A percentile compares a stretch with the other conserved stretches of the same genome.
Evolutionary conservation across 169 alveolate species (phyloP).

Genomic region (Besnoitia besnoiti): DNA sequence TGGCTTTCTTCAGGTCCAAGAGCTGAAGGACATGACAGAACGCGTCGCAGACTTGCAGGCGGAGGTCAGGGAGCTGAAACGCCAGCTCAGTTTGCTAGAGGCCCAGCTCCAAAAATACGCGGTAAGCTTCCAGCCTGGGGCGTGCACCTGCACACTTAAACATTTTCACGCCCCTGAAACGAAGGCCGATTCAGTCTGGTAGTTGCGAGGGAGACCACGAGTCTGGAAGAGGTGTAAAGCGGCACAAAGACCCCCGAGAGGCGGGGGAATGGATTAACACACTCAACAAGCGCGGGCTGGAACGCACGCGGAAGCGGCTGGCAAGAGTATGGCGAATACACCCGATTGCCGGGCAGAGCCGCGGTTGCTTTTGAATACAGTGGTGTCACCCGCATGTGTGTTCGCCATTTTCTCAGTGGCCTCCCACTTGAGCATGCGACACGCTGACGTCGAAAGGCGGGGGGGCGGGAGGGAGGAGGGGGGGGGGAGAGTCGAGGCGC

Average conservation of each 20-base stretch:
- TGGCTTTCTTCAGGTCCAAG: slow-evolving; percentile 47
- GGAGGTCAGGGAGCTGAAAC: slow-evolving; percentile 55
- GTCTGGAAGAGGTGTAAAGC: not conserved
- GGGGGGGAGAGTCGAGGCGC: too few relatives aligned
- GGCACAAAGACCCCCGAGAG: not conserved
- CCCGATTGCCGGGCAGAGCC: too few relatives aligned
- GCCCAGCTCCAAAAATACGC: slow-evolving; percentile 48
- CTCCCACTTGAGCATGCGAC: too few relatives aligned
- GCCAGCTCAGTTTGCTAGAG: slow-evolving; percentile 44
- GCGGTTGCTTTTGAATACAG: too few relatives aligned
- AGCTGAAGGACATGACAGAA: slow-evolving; percentile 62
- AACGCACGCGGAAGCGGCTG: too few relatives aligned
- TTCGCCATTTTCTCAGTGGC: too few relatives aligned
- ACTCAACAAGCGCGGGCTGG: too few relatives aligned
- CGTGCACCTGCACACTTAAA: not conserved
- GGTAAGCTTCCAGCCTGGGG: not conserved
- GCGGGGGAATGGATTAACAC: not conserved
- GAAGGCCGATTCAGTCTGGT: not conserved
- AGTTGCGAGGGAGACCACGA: not conserved
- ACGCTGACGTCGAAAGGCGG: too few relatives aligned
- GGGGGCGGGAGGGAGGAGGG: too few relatives aligned
- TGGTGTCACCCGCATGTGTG: too few relatives aligned
- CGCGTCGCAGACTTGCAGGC: slow-evolving; percentile 55
- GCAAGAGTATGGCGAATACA: too few relatives aligned
- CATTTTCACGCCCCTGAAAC: not conserved